Evolutionary conservation across 805 yeast genomes (phyloP).

Genomic region (Phaffomyces thermotolerans): DNA sequence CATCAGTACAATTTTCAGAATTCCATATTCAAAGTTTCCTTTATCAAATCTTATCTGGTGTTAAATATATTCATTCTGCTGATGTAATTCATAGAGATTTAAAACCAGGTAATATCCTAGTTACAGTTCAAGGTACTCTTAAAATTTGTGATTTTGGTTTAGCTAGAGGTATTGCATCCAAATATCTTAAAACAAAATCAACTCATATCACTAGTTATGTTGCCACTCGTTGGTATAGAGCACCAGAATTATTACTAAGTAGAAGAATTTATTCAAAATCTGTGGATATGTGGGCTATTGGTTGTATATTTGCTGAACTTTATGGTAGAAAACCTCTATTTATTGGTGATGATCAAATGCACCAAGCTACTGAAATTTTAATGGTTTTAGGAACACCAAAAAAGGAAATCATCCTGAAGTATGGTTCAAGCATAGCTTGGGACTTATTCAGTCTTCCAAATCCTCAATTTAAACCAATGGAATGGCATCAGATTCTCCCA

Average conservation of each 20-base stretch:
- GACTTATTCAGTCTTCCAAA: constrained; percentile 38
- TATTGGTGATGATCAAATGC: constrained; percentile 63
- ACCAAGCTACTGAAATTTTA: constrained; percentile 64
- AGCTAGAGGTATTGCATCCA: constrained; percentile 63
- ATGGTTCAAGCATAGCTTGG: constrained; percentile 40
- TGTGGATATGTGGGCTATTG: constrained; percentile 91
- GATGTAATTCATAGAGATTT: constrained; percentile 89
- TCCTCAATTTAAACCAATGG: constrained; percentile 32
- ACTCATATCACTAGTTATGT: constrained; percentile 72
- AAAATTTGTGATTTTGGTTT: constrained; percentile 93
- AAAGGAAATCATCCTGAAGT: constrained; percentile 33
- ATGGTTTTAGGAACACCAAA: constrained; percentile 70
- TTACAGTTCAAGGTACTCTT: constrained; percentile 62
- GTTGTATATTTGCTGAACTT: constrained; percentile 83
- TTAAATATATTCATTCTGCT: constrained; percentile 86
- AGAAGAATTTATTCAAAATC: constrained; percentile 52
- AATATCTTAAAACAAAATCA: constrained; percentile 27
- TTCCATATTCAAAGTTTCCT: constrained; percentile 69
- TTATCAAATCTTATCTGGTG: constrained; percentile 80
- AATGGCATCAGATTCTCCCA: constrained; percentile 56
- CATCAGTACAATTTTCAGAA: constrained; percentile 71
- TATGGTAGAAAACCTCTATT: constrained; percentile 77
- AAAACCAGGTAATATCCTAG: constrained; percentile 84
- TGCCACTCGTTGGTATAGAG: constrained; percentile 93
- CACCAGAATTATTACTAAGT: constrained; percentile 79